phyloP scores from a whole-genome alignment of 2,329 filamentous ascomycete genomes.

The Diplocarpon rosae region DNA sequence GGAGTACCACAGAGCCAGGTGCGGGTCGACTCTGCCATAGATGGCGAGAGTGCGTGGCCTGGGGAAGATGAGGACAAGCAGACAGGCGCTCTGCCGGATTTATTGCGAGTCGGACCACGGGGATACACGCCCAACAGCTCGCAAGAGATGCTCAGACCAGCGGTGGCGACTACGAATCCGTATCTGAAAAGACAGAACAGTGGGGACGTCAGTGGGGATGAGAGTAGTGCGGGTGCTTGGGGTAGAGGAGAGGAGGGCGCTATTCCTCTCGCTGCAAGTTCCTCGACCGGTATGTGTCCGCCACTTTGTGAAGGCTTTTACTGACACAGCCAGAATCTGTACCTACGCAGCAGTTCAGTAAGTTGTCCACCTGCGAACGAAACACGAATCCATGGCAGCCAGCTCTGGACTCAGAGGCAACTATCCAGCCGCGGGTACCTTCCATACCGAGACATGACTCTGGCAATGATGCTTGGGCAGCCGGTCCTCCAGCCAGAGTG shows the following conservation, averaged over 20 bases:
- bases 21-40: constrained; percentile 12
- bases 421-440: constrained; percentile 10
- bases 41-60: constrained; percentile 19
- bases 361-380: constrained; percentile 19
- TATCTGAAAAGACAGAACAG: constrained; percentile 19
- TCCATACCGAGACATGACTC: constrained; percentile 19
- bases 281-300: constrained; percentile 14
- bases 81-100: constrained; percentile 16
- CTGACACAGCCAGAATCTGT: constrained; percentile 5
- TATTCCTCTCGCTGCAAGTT: constrained; percentile 8
- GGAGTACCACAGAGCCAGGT: constrained; percentile 12
- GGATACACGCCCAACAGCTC: constrained; percentile 17
- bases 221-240: constrained; percentile 24
- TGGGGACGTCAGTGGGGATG: constrained; percentile 12
- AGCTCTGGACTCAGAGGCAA: constrained; percentile 14
- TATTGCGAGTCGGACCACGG: constrained; percentile 20
- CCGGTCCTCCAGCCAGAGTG: constrained; percentile 7
- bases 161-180: constrained; percentile 23
- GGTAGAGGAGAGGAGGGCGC: constrained; percentile 14
- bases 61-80: constrained; percentile 10
- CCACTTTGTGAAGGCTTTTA: not conserved
- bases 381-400: constrained; percentile 27
- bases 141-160: constrained; percentile 15
- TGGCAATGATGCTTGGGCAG: constrained; percentile 23
- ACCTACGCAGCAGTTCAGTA: constrained; percentile 17